Percentiles rank a stretch among this genome's conserved stretches.
phyloP scores from a whole-genome alignment of 2,329 filamentous ascomycete genomes.

The Aspergillus viridinutans region DNA sequence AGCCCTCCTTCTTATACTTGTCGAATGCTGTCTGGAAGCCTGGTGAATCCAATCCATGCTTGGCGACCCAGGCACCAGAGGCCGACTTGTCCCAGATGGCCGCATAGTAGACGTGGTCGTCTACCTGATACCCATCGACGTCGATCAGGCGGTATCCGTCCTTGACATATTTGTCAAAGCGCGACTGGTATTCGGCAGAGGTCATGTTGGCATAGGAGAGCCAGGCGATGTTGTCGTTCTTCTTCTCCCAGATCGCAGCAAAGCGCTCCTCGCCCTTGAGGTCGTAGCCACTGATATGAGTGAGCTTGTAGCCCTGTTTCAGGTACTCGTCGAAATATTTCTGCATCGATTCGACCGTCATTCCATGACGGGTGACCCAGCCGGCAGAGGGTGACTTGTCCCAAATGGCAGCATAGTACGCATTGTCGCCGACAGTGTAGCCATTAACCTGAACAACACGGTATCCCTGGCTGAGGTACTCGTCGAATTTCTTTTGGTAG shows the following conservation, averaged over 20 bases:
- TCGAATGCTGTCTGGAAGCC: slow-evolving; percentile 9
- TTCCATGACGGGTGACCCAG: slow-evolving; percentile 8
- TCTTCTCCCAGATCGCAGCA: slow-evolving; percentile 13
- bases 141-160: slow-evolving; percentile 7
- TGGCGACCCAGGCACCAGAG: slow-evolving; percentile 10
- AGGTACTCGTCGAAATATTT: slow-evolving; percentile 5
- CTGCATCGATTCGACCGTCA: slow-evolving; percentile 3
- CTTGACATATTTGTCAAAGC: slow-evolving; percentile 6
- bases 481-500: slow-evolving; percentile 11
- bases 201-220: slow-evolving; percentile 4
- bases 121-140: slow-evolving; percentile 6
- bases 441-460: slow-evolving; percentile 11
- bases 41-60: slow-evolving; percentile 7
- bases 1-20: slow-evolving; percentile 8
- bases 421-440: slow-evolving; percentile 4
- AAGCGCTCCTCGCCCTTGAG: slow-evolving; percentile 5
- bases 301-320: slow-evolving; percentile 7
- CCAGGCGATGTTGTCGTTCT: not conserved
- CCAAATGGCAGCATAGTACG: slow-evolving; percentile 10
- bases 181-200: slow-evolving; percentile 4
- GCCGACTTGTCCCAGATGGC: slow-evolving; percentile 11
- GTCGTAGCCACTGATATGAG: slow-evolving; percentile 11
- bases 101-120: slow-evolving; percentile 6
- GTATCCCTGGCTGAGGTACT: slow-evolving; percentile 9
- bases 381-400: slow-evolving; percentile 7